Base-by-base conservation (phyloP, 768 basidiomycete species). In the Suillus paluster region DNA sequence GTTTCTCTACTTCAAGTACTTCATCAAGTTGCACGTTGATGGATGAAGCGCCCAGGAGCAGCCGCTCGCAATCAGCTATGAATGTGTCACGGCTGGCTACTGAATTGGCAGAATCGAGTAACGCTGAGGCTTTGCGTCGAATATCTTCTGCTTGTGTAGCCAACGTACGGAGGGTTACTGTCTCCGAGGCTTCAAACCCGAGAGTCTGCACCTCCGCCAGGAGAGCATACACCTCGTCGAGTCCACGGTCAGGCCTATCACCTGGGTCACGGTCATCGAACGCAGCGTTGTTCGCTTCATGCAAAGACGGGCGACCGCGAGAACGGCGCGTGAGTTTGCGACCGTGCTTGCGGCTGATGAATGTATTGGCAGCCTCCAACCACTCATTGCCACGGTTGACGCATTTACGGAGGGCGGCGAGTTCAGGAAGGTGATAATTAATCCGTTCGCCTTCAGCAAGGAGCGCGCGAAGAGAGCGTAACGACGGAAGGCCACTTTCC, bases 401-500 rank as follows among this genome's bases (percentile, higher is more conserved):
- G 69, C 92, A 92, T 74, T 87, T 91, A 49, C 89, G 84, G 41
- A 98, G 83, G 52, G 84, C 77, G 33, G 78, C 74, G 59, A 95
- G 80, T 73, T 96, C 93, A 2, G 86, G 81, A 15, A 96, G 83
- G 36, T 83, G 80, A 70, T 86, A 86, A 60, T 84, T 89, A 74
- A 96, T 92, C 59, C 90, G 91, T 66, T 97, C 94, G 15, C 91
- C 96, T 73, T 97, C 96, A 0, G 90, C 85, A 27, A 95, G 81
- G n/a, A 95, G 78, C 9, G 91, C 87, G 44, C 91, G 87, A 62
- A 98, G 84, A 39, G 85, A 85, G 42, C 92, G 90, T 39, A 97
- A 83, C 1, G 84, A 71, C 15, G 95, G 95, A 15, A 87, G 83
- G 14, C 86, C 82, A 39, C 84, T 89, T 64, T 92, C 91, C 7